Evolutionary conservation across 768 basidiomycete species (phyloP), one percentile per base, ranked within the genome.

Genomic region (Tylopilus subfusipes): DNA sequence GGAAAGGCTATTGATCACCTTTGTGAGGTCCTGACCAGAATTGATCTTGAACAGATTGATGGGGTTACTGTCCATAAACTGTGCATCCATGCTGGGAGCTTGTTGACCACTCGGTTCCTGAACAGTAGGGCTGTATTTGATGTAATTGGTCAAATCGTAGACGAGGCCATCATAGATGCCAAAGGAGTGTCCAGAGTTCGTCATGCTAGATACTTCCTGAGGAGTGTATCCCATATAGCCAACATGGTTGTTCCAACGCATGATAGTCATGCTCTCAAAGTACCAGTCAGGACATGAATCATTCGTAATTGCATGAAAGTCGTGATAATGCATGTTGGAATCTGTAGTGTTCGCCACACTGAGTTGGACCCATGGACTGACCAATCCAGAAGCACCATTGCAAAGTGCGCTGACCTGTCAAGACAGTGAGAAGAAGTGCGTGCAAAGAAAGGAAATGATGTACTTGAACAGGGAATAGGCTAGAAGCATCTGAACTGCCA

Each of bases 211-310:
- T 66, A 97, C 82, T 56, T 88, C 84, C 64, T 82, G 82, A 16
- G 86, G 83, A 0, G 90, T 90, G 66, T 82, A 88, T 0, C 94
- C 96, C 48, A 96, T 65, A 68, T 95, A 98, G 0, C 97, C 97
- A 38, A 85, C 81, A 36, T 95, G 89, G 62, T 83, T 84, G 50
- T 83, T 86, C 77, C 88, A 97, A 8, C 97, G 89, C 88, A 99
- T 87, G 66, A 82, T 70, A 3, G 90, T 89, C 97, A 99, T 98
- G 55, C 77, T 78, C 73, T 98, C 89, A 60, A 90, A 94, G 71
- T 98, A 99, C 97, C 97, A 99, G 67, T 99, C 97, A 0, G 97
- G 96, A 10, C 97, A 83, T 0, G 88, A 87, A 65, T 98, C 96
- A 55, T 85, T 88, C 33, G 86, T 88, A 66, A 78, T 85, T 0